phyloP scores from a whole-genome alignment of 1,284 basidiomycete genomes.

The Paramarasmius palmivorus region DNA sequence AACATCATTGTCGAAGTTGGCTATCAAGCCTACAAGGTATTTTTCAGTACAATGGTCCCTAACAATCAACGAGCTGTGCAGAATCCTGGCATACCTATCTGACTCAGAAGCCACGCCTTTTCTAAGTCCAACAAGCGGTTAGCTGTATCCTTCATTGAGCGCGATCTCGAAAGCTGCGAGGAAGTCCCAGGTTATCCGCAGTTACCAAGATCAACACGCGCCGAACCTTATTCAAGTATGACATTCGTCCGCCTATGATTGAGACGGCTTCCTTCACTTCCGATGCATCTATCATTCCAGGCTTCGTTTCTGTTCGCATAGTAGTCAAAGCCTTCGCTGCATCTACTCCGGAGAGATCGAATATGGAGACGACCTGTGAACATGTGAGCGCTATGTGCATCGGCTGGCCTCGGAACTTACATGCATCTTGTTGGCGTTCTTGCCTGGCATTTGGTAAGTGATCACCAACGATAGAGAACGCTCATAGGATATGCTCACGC shows the following conservation, averaged over 20 bases:
- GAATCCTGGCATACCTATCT: conserved; percentile 51
- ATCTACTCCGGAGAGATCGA: conserved; percentile 67
- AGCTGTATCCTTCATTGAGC: conserved; percentile 64
- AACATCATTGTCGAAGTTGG: conserved; percentile 84
- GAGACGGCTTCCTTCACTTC: conserved; percentile 53
- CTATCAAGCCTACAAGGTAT: conserved; percentile 42
- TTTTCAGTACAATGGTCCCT: not conserved
- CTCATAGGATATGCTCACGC: conserved; percentile 48
- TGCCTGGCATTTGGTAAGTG: conserved; percentile 47
- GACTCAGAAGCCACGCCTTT: conserved; percentile 76
- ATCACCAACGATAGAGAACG: conserved; percentile 6
- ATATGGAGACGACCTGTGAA: conserved; percentile 66
- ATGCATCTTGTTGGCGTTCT: conserved; percentile 73
- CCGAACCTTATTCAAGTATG: conserved; percentile 66
- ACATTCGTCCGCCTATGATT: conserved; percentile 75
- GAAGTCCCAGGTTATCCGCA: not conserved
- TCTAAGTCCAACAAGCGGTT: conserved; percentile 64
- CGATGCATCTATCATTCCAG: conserved; percentile 29
- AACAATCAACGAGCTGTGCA: not conserved
- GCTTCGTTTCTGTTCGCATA: conserved; percentile 46
- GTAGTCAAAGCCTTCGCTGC: conserved; percentile 60
- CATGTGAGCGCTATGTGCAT: not conserved
- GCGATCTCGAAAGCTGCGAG: conserved; percentile 47
- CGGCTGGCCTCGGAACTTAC: conserved; percentile 34
- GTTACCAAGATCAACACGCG: conserved; percentile 6